Percentiles rank a stretch among this genome's conserved stretches.
Conservation (phyloP, 306 rosid genomes). For the Castanospermum australe region DNA sequence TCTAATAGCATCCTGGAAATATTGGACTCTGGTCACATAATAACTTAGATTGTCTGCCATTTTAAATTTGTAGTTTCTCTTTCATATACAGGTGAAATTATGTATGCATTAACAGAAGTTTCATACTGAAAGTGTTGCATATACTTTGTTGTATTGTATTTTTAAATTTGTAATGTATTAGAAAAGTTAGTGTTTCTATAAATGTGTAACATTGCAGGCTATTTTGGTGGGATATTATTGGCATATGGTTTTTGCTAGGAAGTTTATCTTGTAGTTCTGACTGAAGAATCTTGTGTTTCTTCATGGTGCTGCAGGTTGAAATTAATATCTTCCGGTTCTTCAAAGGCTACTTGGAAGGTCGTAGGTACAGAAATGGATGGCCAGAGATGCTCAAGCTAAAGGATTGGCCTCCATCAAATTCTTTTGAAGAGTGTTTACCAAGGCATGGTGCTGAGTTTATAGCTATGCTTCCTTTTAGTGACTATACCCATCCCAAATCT, state of each 20-base stretch:
- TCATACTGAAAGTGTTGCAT: background rate
- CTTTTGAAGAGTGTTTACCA: slow-evolving; percentile 66
- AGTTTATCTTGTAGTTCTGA: slow-evolving; percentile 3
- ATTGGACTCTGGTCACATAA: background rate
- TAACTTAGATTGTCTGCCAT: background rate
- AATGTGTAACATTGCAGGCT: background rate
- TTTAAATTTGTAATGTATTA: background rate
- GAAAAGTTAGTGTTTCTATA: background rate
- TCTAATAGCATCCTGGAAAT: no score
- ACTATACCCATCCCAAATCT: slow-evolving; percentile 63
- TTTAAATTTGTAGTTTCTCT: background rate
- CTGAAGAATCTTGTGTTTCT: slow-evolving; percentile 10
- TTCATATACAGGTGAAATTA: background rate
- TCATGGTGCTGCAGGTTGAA: slow-evolving; percentile 50
- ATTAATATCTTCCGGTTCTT: slow-evolving; percentile 54
- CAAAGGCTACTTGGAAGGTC: slow-evolving; percentile 66
- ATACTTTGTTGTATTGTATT: background rate
- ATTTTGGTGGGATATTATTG: background rate
- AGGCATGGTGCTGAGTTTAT: slow-evolving; percentile 62
- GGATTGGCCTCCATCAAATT: slow-evolving; percentile 74
- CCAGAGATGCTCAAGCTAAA: slow-evolving; percentile 70
- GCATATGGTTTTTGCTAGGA: slow-evolving; percentile 3
- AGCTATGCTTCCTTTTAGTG: slow-evolving; percentile 64
- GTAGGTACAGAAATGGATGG: slow-evolving; percentile 57
- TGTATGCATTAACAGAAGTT: background rate